These are phyloP conservation scores for Naegleria lovaniensis DNA, from an alignment of 208 protist genomes.

Conservation along the genomic window DNA sequence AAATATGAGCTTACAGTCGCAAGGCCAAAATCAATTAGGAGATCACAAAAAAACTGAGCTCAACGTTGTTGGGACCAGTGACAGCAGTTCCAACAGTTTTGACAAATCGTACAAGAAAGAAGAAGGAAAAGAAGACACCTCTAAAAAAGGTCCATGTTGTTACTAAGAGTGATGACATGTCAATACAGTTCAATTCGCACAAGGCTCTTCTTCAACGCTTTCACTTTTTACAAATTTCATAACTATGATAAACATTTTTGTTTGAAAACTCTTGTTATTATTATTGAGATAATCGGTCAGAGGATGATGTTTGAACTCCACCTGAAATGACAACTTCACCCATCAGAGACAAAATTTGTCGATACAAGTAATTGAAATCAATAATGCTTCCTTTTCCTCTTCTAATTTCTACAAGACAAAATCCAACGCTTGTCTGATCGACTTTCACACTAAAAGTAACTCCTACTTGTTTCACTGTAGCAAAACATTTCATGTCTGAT, in stretches of 20 bases:
- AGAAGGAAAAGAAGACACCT: neutral
- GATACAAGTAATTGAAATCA: slow-evolving; percentile 38
- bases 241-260: no score
- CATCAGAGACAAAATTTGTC: neutral
- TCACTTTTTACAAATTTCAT: no score
- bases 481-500: neutral
- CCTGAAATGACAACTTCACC: neutral
- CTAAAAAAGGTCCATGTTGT: neutral
- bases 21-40: neutral
- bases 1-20: neutral
- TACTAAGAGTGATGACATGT: no score
- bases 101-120: neutral
- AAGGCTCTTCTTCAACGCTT: no score
- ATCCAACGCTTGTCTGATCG: neutral
- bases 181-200: no score
- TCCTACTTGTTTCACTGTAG: neutral
- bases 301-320: no score
- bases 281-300: no score
- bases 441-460: neutral
- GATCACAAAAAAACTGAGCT: neutral
- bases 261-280: no score
- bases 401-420: slow-evolving; percentile 39
- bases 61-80: neutral
- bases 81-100: neutral
- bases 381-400: slow-evolving; percentile 38